Evolutionary conservation across 345 rosid genomes (phyloP).

Genomic region (Euclidium syriacum): DNA sequence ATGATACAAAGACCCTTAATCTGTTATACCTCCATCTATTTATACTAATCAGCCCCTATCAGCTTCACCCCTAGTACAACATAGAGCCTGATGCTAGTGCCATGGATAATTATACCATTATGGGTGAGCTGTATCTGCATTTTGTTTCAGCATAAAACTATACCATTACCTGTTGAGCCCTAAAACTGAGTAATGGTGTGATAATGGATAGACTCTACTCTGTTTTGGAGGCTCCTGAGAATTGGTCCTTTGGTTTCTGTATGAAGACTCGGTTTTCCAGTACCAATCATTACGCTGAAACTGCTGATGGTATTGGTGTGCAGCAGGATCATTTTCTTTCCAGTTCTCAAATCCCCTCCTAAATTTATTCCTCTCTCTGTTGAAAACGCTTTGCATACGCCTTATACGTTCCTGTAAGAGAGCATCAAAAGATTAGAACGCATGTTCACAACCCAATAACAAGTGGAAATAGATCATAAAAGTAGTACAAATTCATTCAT

Average conservation of each 20-base stretch:
- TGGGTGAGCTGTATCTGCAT: background rate
- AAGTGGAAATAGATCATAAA: background rate
- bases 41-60: background rate
- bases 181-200: constrained; percentile 84
- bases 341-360: constrained; percentile 72
- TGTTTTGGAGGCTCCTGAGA: constrained; percentile 57
- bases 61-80: background rate
- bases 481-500: background rate
- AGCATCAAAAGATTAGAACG: background rate
- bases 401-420: constrained; percentile 78
- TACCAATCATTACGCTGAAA: constrained; percentile 98
- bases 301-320: constrained; percentile 67
- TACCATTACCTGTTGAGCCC: constrained; percentile 79
- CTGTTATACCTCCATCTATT: background rate
- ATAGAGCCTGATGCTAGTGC: background rate
- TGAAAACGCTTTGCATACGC: constrained; percentile 97
- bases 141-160: background rate
- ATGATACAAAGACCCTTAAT: background rate
- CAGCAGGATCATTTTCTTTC: constrained; percentile 61
- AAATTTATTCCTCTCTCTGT: constrained; percentile 77
- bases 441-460: background rate
- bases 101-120: background rate
- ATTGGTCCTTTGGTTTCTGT: constrained; percentile 55
- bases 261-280: constrained; percentile 76
- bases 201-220: constrained; percentile 51